Evolutionary conservation across 768 basidiomycete genomes (phyloP).

Genomic region (Psilocybe subaeruginosa): DNA sequence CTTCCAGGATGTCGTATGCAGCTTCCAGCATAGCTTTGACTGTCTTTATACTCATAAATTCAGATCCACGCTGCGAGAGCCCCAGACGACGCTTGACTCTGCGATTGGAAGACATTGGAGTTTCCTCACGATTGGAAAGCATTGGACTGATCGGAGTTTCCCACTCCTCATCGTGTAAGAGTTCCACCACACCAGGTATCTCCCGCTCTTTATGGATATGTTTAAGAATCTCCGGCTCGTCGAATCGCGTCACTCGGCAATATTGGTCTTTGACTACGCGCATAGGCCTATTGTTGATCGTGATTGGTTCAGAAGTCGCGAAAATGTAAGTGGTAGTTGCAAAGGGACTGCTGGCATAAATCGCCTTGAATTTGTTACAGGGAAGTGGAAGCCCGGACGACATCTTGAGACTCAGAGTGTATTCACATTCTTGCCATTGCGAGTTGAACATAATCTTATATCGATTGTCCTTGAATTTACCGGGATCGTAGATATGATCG

Average conservation of each 20-base stretch:
- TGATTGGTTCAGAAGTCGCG: neutral
- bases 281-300: neutral
- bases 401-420: neutral
- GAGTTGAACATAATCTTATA: too few species aligned
- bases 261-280: neutral
- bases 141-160: neutral
- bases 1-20: too few species aligned
- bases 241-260: neutral
- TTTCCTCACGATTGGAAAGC: too few species aligned
- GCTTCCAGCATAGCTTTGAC: too few species aligned
- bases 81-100: neutral
- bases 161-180: neutral
- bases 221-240: neutral
- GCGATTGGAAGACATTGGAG: too few species aligned
- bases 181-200: neutral
- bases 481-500: constrained; percentile 1
- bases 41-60: neutral
- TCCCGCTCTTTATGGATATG: neutral
- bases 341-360: constrained; percentile 1
- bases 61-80: neutral
- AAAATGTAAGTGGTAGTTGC: neutral
- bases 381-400: neutral
- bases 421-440: too few species aligned
- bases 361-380: neutral
- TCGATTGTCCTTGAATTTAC: neutral